Base-by-base conservation (phyloP, 108 stramenopile genomes). In the Pelagomonas calceolata region DNA sequence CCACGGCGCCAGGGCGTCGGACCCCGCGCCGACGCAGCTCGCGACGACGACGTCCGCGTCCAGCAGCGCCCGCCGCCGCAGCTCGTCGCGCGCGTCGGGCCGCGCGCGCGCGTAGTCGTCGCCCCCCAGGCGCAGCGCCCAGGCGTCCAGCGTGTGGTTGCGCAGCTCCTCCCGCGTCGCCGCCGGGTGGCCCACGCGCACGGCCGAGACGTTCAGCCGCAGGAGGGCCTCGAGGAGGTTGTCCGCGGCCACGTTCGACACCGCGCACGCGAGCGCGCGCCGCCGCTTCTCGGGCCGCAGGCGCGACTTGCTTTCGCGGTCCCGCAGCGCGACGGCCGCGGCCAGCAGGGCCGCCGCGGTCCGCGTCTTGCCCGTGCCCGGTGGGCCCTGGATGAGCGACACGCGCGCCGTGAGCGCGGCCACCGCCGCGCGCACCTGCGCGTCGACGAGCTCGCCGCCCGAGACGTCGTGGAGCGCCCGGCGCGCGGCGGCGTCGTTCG, bases 1-100 rank as follows among this genome's bases (percentile, higher is more conserved):
- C 3, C 18, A 60, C 21, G 51, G 51, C 51, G 51, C 51, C 21
- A 71, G 36, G 63, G 34, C 34, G 14, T 34, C 63, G n/a, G 12
- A 31, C 4, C 63, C 94, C 17, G 98, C 95, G 33, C 96, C 96
- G 12, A 92, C 91, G 37, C 92, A 97, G 10, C 96, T 98, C 33
- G 87, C 80, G 34, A 97, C 96, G 69, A 99, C 94, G 26, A 98
- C 90, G 76, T 99, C 96, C 16, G 95, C 95, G 17, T 92, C 92
- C 39, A 93, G 86, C 36, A 99, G 73, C n/a, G 95, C 90, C 68
- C 80, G 85, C 14, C 87, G 82, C 3, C 89, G 89, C 43, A 90
- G 90, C 32, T 86, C 80, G 71, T 90, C 89, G 75, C 88, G 86
- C 31, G 88, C 86, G 71, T 75, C 21, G 16, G 29, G 5, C 51